These are phyloP conservation scores for Daldinia concentrica DNA, from an alignment of 495 filamentous ascomycete genomes.

Conservation along the genomic window DNA sequence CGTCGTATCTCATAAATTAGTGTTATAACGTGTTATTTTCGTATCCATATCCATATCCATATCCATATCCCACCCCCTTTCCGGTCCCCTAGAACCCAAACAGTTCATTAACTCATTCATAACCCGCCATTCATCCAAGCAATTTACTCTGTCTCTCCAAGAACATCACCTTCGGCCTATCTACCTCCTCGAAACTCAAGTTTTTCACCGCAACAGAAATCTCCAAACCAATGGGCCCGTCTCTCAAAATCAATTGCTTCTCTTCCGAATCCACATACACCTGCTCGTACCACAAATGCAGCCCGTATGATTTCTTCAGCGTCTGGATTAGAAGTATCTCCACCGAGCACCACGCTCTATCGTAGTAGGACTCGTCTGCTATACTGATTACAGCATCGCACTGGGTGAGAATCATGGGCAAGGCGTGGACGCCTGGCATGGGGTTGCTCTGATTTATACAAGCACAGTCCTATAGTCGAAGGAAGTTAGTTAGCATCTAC, in stretches of 20 bases:
- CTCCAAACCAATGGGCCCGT: slow-evolving; percentile 7
- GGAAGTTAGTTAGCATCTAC: not conserved
- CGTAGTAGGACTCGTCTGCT: slow-evolving; percentile 25
- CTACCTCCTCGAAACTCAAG: slow-evolving; percentile 35
- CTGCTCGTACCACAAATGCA: slow-evolving; percentile 44
- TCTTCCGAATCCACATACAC: not conserved
- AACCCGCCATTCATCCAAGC: slow-evolving; percentile 2
- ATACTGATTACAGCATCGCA: slow-evolving; percentile 45
- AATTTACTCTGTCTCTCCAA: slow-evolving; percentile 40
- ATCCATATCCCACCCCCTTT: not conserved
- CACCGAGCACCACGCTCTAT: slow-evolving; percentile 43
- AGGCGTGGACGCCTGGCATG: slow-evolving; percentile 30
- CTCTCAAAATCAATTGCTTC: not conserved
- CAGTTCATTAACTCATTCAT: not conserved
- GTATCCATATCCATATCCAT: no score
- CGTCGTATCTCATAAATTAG: not conserved
- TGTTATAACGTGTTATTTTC: not conserved
- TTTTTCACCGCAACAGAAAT: slow-evolving; percentile 32
- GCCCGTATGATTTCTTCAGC: slow-evolving; percentile 14
- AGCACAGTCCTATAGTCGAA: slow-evolving; percentile 34
- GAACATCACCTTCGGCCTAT: slow-evolving; percentile 43
- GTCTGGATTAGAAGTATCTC: slow-evolving; percentile 33
- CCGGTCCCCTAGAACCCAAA: not conserved
- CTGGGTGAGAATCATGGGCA: slow-evolving; percentile 43
- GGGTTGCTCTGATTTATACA: slow-evolving; percentile 45